Conservation (phyloP, 352 stramenopile genomes). For the Phytophthora parvispora region DNA sequence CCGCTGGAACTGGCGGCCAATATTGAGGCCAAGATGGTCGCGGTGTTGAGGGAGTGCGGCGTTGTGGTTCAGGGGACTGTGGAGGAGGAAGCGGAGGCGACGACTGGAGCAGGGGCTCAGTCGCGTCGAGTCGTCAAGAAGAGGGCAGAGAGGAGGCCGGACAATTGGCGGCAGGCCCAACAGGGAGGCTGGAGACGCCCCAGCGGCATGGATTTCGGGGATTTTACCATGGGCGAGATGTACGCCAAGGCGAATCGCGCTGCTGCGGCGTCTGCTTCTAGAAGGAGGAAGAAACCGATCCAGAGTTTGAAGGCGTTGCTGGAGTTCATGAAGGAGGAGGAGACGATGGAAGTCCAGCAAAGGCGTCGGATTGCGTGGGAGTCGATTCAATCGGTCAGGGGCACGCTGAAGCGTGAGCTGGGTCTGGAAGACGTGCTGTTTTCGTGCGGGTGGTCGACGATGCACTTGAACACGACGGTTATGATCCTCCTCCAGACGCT, state of each 20-base stretch:
- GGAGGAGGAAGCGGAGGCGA: conserved; percentile 5
- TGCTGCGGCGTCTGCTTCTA: conserved; percentile 18
- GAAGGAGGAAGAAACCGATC: conserved; percentile 45
- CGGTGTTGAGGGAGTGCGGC: conserved; percentile 63
- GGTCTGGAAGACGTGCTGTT: conserved; percentile 51
- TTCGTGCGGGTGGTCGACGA: conserved; percentile 68
- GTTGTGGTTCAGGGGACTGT: conserved; percentile 28
- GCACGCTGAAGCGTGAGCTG: conserved; percentile 63
- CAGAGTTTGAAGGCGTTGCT: conserved; percentile 50
- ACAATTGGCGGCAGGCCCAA: conserved; percentile 16
- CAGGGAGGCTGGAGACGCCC: conserved; percentile 5
- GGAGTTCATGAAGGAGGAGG: conserved; percentile 47
- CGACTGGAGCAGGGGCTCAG: background rate
- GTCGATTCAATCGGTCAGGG: conserved; percentile 65
- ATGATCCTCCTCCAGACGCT: conserved; percentile 73
- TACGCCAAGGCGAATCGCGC: conserved; percentile 40
- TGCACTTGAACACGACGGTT: conserved; percentile 68
- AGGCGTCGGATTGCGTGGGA: conserved; percentile 54
- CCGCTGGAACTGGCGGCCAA: conserved; percentile 49
- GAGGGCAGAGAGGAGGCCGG: conserved; percentile 5
- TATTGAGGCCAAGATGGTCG: conserved; percentile 61
- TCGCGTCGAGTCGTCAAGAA: conserved; percentile 12
- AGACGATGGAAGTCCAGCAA: conserved; percentile 46
- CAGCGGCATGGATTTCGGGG: conserved; percentile 67
- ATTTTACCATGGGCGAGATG: conserved; percentile 53